Conservation (phyloP, 192 early-diverging fungal genomes). For the Mortierella antarctica region DNA sequence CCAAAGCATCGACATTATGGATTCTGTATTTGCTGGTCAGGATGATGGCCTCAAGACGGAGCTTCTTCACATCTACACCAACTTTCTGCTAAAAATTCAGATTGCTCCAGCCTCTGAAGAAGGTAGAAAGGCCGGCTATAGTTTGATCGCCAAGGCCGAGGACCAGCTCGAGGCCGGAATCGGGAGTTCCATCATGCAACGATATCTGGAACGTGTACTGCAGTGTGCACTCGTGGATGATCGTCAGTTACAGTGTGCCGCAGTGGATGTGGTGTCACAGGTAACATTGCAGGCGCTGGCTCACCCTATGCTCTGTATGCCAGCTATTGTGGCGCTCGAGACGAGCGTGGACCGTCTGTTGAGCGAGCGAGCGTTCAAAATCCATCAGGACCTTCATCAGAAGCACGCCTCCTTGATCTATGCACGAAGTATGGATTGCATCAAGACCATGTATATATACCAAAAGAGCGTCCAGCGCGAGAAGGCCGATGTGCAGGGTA, state of each 20-base stretch:
- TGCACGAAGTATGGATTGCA: slow-evolving; percentile 80
- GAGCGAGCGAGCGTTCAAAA: slow-evolving; percentile 74
- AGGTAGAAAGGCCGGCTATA: slow-evolving; percentile 1
- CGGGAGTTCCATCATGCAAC: slow-evolving; percentile 91
- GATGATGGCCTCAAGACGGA: slow-evolving; percentile 15
- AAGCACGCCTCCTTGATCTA: slow-evolving; percentile 94
- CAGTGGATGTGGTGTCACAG: slow-evolving; percentile 85
- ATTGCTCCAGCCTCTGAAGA: background rate
- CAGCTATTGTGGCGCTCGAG: slow-evolving; percentile 87
- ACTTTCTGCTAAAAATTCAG: slow-evolving; percentile 35
- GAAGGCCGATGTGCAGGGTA: slow-evolving; percentile 56
- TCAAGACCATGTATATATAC: slow-evolving; percentile 80
- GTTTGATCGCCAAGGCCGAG: slow-evolving; percentile 30
- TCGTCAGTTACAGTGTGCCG: slow-evolving; percentile 67
- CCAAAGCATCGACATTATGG: slow-evolving; percentile 71
- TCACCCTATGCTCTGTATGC: slow-evolving; percentile 91
- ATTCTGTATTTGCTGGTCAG: slow-evolving; percentile 64
- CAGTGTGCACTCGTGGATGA: slow-evolving; percentile 72
- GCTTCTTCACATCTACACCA: slow-evolving; percentile 24
- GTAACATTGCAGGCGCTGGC: slow-evolving; percentile 92
- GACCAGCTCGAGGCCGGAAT: slow-evolving; percentile 62
- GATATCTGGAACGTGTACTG: slow-evolving; percentile 81
- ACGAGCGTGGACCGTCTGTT: slow-evolving; percentile 71
- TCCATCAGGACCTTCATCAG: slow-evolving; percentile 80
- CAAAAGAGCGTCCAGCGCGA: slow-evolving; percentile 60